A percentile compares a stretch with the other conserved stretches of the same genome.
Evolutionary conservation across 2,329 filamentous ascomycete species (phyloP).

Genomic region (Pseudocercospora fijiensis): DNA sequence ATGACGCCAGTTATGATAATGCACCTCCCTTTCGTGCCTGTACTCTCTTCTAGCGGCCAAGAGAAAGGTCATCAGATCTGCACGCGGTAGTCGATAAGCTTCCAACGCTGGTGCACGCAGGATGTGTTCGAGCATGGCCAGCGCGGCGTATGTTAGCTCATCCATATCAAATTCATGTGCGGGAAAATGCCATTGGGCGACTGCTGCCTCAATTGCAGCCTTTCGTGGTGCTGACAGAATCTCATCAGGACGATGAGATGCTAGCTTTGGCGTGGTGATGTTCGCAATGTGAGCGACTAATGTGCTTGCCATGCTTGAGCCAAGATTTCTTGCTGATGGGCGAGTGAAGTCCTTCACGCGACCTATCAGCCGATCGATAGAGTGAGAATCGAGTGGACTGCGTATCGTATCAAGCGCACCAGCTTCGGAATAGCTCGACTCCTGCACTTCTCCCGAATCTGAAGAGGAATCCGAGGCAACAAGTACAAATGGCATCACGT

Average conservation of each 20-base stretch:
- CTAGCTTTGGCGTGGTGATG: slow-evolving; percentile 22
- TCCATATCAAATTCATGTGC: slow-evolving; percentile 89
- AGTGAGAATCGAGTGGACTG: slow-evolving; percentile 70
- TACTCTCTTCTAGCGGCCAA: slow-evolving; percentile 90
- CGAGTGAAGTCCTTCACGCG: slow-evolving; percentile 34
- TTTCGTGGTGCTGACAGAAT: slow-evolving; percentile 63
- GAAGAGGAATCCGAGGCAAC: slow-evolving; percentile 14
- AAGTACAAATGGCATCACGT: slow-evolving; percentile 36
- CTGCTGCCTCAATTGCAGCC: slow-evolving; percentile 60
- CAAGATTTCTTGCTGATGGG: slow-evolving; percentile 31
- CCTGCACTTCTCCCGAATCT: slow-evolving; percentile 15
- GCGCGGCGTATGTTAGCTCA: slow-evolving; percentile 81
- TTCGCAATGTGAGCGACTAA: slow-evolving; percentile 34
- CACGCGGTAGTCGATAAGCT: slow-evolving; percentile 49
- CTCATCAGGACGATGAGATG: slow-evolving; percentile 55
- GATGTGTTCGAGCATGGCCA: slow-evolving; percentile 86
- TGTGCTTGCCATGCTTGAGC: slow-evolving; percentile 35
- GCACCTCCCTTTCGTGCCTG: slow-evolving; percentile 59
- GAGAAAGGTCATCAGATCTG: slow-evolving; percentile 76
- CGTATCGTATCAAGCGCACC: slow-evolving; percentile 84
- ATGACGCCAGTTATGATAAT: slow-evolving; percentile 96
- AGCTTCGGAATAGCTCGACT: slow-evolving; percentile 67
- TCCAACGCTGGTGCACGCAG: slow-evolving; percentile 77
- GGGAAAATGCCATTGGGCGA: slow-evolving; percentile 83
- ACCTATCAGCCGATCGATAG: slow-evolving; percentile 34